These are phyloP conservation scores for Colletotrichum somersetense DNA, from an alignment of 2,329 filamentous ascomycete species.

Conservation along the genomic window DNA sequence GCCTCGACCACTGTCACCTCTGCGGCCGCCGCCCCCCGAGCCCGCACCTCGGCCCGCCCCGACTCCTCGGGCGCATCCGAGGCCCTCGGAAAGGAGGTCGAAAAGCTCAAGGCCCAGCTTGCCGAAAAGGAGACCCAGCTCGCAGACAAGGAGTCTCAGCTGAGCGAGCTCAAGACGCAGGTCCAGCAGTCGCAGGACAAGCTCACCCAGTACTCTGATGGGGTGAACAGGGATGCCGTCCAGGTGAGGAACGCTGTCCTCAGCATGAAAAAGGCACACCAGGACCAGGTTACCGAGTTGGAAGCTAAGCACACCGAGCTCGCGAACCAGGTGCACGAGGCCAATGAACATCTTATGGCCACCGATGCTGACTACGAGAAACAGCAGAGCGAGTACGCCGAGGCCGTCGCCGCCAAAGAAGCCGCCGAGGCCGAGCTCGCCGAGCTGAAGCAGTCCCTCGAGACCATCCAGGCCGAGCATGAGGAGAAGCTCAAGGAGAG, in stretches of 20 bases:
- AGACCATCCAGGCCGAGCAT: slow-evolving; percentile 58
- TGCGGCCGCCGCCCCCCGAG: slow-evolving; percentile 54
- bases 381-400: slow-evolving; percentile 62
- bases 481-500: slow-evolving; percentile 53
- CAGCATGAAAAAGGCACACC: slow-evolving; percentile 47
- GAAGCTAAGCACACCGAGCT: slow-evolving; percentile 64
- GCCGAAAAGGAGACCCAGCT: slow-evolving; percentile 70
- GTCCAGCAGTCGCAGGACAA: slow-evolving; percentile 68
- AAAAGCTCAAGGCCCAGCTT: slow-evolving; percentile 71
- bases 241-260: slow-evolving; percentile 50
- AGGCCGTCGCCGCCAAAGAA: slow-evolving; percentile 63
- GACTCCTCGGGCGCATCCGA: slow-evolving; percentile 55
- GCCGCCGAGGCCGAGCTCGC: slow-evolving; percentile 62
- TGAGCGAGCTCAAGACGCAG: slow-evolving; percentile 68
- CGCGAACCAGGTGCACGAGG: slow-evolving; percentile 61
- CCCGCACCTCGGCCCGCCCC: slow-evolving; percentile 55
- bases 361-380: slow-evolving; percentile 65
- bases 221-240: slow-evolving; percentile 58
- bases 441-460: slow-evolving; percentile 64
- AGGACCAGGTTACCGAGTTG: slow-evolving; percentile 61
- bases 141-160: slow-evolving; percentile 68
- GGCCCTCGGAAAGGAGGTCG: slow-evolving; percentile 66
- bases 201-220: slow-evolving; percentile 65
- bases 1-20: slow-evolving; percentile 56
- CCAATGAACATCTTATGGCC: slow-evolving; percentile 62